Percentiles rank a stretch among this genome's conserved stretches.
Evolutionary conservation across 2,329 filamentous ascomycete species (phyloP).

Genomic region (Monosporascus ibericus): DNA sequence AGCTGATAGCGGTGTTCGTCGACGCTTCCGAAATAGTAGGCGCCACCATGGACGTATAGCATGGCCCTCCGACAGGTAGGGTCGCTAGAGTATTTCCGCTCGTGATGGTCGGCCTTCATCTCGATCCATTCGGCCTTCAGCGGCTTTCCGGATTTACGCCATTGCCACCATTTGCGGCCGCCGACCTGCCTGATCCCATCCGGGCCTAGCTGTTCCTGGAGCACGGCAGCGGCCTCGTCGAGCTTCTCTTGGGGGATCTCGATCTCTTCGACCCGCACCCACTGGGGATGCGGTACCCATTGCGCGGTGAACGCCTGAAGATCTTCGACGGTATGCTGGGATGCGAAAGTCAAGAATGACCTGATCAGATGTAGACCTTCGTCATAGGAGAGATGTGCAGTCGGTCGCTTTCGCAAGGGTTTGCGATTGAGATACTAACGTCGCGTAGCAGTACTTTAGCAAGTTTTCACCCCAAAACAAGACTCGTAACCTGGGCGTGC

Average conservation of each 20-base stretch:
- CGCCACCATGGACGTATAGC: conserved; percentile 90
- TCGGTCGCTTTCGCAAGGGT: conserved; percentile 70
- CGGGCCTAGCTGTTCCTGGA: conserved; percentile 70
- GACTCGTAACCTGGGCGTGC: not conserved
- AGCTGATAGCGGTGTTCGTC: conserved; percentile 98
- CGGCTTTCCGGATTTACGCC: conserved; percentile 61
- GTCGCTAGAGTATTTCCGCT: conserved; percentile 57
- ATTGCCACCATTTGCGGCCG: conserved; percentile 84
- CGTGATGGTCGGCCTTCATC: conserved; percentile 76
- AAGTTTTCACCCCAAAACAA: not conserved
- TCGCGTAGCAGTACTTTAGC: conserved; percentile 12
- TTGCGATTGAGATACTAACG: conserved; percentile 75
- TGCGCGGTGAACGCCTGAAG: conserved; percentile 86
- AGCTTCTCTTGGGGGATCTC: conserved; percentile 60
- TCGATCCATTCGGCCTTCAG: conserved; percentile 92
- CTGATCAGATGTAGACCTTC: conserved; percentile 85
- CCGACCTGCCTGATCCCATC: conserved; percentile 71
- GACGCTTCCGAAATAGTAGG: conserved; percentile 91
- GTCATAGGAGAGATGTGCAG: conserved; percentile 87
- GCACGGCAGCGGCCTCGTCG: conserved; percentile 55
- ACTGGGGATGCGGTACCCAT: conserved; percentile 83
- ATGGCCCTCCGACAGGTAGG: conserved; percentile 66
- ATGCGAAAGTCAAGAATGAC: conserved; percentile 77
- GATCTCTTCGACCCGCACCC: conserved; percentile 73
- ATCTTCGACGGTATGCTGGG: conserved; percentile 87